Evolutionary conservation across 139 green algal genomes (phyloP), one percentile per base, ranked within the genome.

Genomic region (Trebouxia sp.): DNA sequence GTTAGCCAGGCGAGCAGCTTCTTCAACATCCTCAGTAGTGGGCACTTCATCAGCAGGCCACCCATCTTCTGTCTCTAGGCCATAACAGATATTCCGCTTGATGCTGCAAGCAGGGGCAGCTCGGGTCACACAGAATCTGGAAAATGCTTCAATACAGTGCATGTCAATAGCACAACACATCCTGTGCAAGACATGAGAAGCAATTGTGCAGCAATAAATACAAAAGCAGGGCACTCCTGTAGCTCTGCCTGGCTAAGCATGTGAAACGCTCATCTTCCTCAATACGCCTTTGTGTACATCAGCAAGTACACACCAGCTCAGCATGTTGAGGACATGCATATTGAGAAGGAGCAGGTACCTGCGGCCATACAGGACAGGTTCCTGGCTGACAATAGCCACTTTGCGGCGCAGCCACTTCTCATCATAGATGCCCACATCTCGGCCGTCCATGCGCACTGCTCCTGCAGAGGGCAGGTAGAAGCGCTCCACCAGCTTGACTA

Each of bases 401-500:
- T 69, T 76, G 50, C 72, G 80, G 48, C 56, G 83, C 0, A 97
- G 86, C 91, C 89, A 96, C 28, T 87, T 81, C n/a, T 82, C 55
- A 65, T 92, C 67, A 75, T 93, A 93, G 0, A 78, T 38, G 3
- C 84, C 90, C 6, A 96, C 78, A 37, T 95, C 90, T 0, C 82
- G 82, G 3, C 92, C 95, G 67, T 98, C 94, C 4, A 98, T 69
- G 43, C 93, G 79, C 67, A 98, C 90, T 8, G 38, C 15, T 20
- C 87, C 91, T 22, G 80, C 41, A 17, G 47, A 45, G 3, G 94
- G 95, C 56, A 93, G 65, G 86, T 99, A 99, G 85, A 97, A 97
- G 6, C 95, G 85, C 88, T 98, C 85, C 24, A 99, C 58, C 35
- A 99, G 92, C 80, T 96, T 97, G 14, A 98, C 90, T 48, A 98